A percentile compares a stretch with the other conserved stretches of the same genome.
Evolutionary conservation across 345 rosid species (phyloP).

Genomic region (Gossypium turneri): DNA sequence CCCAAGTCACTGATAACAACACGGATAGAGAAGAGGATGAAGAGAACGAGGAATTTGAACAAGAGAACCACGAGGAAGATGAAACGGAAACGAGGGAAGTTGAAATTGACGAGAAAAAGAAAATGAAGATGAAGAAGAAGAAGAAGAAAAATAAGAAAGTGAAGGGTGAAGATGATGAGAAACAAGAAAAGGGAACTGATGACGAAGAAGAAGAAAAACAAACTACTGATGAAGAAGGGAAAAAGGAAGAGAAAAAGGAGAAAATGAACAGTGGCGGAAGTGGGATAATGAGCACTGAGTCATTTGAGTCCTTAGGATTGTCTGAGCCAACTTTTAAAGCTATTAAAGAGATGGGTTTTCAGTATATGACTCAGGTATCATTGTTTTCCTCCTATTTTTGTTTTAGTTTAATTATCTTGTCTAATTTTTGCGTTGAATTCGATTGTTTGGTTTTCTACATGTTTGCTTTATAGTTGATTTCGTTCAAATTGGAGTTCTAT

Average conservation of each 20-base stretch:
- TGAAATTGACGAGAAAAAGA: conserved; percentile 14
- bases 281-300: conserved; percentile 81
- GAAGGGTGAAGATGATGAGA: conserved; percentile 18
- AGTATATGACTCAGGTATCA: conserved; percentile 77
- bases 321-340: conserved; percentile 65
- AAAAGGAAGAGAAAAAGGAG: conserved; percentile 5
- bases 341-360: conserved; percentile 73
- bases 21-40: neutral
- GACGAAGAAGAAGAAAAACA: conserved; percentile 15
- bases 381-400: neutral
- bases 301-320: conserved; percentile 65
- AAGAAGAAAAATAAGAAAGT: conserved; percentile 23
- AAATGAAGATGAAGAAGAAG: conserved; percentile 10
- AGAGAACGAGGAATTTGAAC: conserved; percentile 17
- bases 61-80: neutral
- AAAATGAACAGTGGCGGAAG: conserved; percentile 30
- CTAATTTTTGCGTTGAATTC: neutral
- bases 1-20: neutral
- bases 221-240: neutral
- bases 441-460: neutral
- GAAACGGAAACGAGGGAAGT: neutral
- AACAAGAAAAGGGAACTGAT: neutral
- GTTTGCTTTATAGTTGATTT: neutral
- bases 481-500: neutral
- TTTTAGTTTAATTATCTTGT: neutral